phyloP scores from a whole-genome alignment of 257 asterid genomes.

The Mentha longifolia region DNA sequence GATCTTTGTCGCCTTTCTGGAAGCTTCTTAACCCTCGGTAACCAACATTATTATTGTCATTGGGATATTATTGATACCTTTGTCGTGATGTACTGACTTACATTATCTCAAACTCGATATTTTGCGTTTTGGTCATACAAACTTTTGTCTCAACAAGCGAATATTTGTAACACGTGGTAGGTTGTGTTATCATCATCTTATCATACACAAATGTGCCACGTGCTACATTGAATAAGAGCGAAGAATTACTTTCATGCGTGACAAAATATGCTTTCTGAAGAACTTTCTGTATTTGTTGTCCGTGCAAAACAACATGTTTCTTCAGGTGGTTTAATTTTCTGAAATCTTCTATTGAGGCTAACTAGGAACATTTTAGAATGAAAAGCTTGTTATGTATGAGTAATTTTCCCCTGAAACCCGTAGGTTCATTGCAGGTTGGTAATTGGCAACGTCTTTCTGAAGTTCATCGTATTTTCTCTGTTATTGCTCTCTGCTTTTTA shows the following conservation, averaged over 20 bases:
- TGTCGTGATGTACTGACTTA: constrained; percentile 27
- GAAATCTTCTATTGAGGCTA: constrained; percentile 27
- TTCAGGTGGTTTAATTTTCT: background rate
- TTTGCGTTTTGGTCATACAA: constrained; percentile 7
- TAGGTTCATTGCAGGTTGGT: constrained; percentile 12
- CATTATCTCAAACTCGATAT: constrained; percentile 7
- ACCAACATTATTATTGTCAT: background rate
- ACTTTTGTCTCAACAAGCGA: background rate
- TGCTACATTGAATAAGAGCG: background rate
- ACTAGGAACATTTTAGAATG: background rate
- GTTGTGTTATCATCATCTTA: constrained; percentile 16
- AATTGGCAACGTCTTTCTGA: background rate
- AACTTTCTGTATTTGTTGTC: background rate
- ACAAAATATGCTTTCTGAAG: background rate
- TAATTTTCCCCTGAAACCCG: background rate
- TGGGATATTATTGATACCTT: constrained; percentile 6
- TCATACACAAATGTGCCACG: background rate
- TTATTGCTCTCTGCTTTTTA: constrained; percentile 6
- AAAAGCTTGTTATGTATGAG: background rate
- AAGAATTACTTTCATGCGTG: background rate
- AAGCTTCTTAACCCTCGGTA: background rate
- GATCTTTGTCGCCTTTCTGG: constrained; percentile 14
- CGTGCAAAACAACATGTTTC: background rate
- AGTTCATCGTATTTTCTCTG: constrained; percentile 2
- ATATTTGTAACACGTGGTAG: constrained; percentile 6